Conservation (phyloP, 371 early-diverging fungal genomes). For the Mortierella sp. region DNA sequence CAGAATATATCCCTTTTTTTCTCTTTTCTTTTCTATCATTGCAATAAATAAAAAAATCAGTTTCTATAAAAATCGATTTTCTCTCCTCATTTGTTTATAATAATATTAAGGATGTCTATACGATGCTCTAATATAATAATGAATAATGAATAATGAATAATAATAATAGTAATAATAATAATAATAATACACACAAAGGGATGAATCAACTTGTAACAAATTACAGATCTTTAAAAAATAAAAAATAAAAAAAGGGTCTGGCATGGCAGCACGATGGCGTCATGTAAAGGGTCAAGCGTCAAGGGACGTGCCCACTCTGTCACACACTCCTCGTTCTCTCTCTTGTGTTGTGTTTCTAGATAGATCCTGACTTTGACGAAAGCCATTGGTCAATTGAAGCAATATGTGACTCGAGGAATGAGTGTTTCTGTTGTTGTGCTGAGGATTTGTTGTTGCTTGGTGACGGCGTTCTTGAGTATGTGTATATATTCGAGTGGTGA, state of each 20-base stretch:
- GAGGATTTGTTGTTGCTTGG: not conserved
- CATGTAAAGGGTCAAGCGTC: not conserved
- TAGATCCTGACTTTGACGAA: conserved; percentile 17
- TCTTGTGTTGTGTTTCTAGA: not conserved
- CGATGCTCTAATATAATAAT: not conserved
- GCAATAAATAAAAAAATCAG: conserved; percentile 16
- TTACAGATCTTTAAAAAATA: not conserved
- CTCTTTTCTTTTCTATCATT: not conserved
- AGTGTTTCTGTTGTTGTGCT: conserved; percentile 19
- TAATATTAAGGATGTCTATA: conserved; percentile 1
- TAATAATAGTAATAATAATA: too few species aligned
- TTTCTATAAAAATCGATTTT: conserved; percentile 27
- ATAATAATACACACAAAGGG: not conserved
- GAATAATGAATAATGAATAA: not conserved
- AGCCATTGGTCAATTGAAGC: conserved; percentile 48
- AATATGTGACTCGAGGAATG: conserved; percentile 48
- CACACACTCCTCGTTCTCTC: too few species aligned
- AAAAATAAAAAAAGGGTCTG: not conserved
- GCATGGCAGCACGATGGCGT: not conserved
- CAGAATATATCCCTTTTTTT: not conserved
- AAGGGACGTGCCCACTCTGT: not conserved
- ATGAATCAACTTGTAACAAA: not conserved
- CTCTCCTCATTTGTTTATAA: conserved; percentile 5
- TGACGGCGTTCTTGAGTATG: not conserved
- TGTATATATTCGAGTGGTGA: not conserved